Evolutionary conservation across 148 eudicot genomes (phyloP).

Genomic region (Camellia granthamiana): DNA sequence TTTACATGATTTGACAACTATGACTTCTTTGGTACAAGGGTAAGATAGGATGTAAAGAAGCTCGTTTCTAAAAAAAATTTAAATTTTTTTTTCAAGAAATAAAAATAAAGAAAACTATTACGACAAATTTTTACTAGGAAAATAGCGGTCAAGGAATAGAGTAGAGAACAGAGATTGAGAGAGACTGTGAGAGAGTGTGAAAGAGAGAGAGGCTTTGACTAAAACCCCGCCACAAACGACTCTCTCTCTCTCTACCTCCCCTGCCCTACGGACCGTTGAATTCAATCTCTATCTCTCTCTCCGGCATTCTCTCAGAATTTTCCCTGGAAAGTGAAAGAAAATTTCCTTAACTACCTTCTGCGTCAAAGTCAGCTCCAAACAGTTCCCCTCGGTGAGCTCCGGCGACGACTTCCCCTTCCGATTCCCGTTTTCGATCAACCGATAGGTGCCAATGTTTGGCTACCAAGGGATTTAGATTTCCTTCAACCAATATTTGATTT

Average conservation of each 20-base stretch:
- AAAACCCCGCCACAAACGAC: not conserved
- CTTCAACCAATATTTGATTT: not conserved
- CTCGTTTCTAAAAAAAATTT: too few relatives aligned
- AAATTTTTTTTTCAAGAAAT: too few relatives aligned
- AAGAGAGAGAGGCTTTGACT: slow-evolving; percentile 4
- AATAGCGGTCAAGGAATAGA: not conserved
- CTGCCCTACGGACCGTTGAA: not conserved
- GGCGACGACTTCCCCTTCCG: not conserved
- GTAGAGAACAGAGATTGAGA: too few relatives aligned
- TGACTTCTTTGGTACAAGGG: too few relatives aligned
- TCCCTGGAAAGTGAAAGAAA: not conserved
- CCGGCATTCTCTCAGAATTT: not conserved
- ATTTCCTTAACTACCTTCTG: not conserved
- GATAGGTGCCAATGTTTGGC: too few relatives aligned
- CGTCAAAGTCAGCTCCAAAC: not conserved
- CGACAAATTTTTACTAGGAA: not conserved
- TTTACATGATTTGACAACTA: too few relatives aligned
- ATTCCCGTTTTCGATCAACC: not conserved
- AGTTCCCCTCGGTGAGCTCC: not conserved
- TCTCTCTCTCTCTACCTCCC: too few relatives aligned
- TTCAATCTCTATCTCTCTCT: not conserved
- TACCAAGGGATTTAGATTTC: not conserved
- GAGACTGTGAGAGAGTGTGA: too few relatives aligned
- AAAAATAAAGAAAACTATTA: too few relatives aligned
- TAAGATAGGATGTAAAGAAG: too few relatives aligned